A percentile compares a stretch with the other conserved stretches of the same genome.
These are phyloP conservation scores for Phaeosphaeria sp. DNA, from an alignment of 2,329 filamentous ascomycete species.

Conservation along the genomic window DNA sequence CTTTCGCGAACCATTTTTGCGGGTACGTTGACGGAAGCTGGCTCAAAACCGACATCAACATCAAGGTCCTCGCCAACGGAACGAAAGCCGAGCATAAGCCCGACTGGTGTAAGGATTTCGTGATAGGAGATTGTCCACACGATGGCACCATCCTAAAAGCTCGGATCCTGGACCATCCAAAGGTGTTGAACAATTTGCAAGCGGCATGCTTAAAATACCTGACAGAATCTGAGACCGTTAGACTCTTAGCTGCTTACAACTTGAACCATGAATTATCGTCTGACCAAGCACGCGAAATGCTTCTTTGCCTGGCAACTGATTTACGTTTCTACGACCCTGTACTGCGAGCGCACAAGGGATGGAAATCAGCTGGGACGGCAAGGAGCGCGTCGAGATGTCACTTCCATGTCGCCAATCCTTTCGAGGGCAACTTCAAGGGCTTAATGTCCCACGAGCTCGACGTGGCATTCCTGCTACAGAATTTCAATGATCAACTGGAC, in stretches of 20 bases:
- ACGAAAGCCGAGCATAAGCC: slow-evolving; percentile 42
- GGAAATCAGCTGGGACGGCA: slow-evolving; percentile 18
- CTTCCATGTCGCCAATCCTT: slow-evolving; percentile 38
- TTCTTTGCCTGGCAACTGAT: slow-evolving; percentile 52
- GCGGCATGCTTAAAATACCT: slow-evolving; percentile 23
- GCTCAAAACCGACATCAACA: slow-evolving; percentile 23
- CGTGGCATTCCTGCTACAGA: slow-evolving; percentile 36
- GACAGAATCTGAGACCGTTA: slow-evolving; percentile 20
- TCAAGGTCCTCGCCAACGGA: slow-evolving; percentile 23
- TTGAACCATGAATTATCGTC: slow-evolving; percentile 42
- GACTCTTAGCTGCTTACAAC: slow-evolving; percentile 45
- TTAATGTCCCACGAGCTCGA: slow-evolving; percentile 40
- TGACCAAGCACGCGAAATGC: slow-evolving; percentile 10
- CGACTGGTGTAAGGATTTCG: slow-evolving; percentile 54
- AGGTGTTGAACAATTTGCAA: slow-evolving; percentile 17
- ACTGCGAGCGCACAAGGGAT: slow-evolving; percentile 44
- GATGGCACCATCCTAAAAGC: slow-evolving; percentile 45
- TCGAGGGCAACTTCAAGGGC: slow-evolving; percentile 26
- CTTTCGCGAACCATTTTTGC: slow-evolving; percentile 34
- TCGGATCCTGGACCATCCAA: slow-evolving; percentile 40
- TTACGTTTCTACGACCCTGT: slow-evolving; percentile 54
- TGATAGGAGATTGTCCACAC: slow-evolving; percentile 56
- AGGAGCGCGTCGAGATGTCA: slow-evolving; percentile 27
- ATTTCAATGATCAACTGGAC: slow-evolving; percentile 28
- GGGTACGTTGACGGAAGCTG: slow-evolving; percentile 32